Evolutionary conservation across 345 rosid species (phyloP).

Genomic region (Erysimum cheiranthoides): DNA sequence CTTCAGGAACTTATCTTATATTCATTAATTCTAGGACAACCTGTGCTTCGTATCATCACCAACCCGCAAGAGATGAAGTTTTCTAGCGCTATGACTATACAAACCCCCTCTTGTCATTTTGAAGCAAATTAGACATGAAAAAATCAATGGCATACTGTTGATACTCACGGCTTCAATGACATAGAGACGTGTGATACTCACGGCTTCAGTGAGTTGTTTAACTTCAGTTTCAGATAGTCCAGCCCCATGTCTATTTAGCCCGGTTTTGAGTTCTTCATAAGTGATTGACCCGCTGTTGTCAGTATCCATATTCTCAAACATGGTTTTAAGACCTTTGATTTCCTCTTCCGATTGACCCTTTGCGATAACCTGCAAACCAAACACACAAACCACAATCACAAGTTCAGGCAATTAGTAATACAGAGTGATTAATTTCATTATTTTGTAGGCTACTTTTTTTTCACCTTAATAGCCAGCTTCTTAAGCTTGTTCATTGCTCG

Average conservation of each 20-base stretch:
- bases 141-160: conserved; percentile 49
- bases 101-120: conserved; percentile 8
- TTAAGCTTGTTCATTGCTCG: conserved; percentile 86
- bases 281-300: conserved; percentile 80
- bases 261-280: conserved; percentile 70
- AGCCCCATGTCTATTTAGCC: conserved; percentile 70
- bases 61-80: not conserved
- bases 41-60: conserved; percentile 17
- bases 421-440: not conserved
- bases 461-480: conserved; percentile 94
- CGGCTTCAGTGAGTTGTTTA: conserved; percentile 84
- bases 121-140: conserved; percentile 17
- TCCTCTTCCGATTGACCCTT: conserved; percentile 70
- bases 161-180: no score
- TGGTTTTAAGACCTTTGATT: conserved; percentile 65
- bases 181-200: conserved; percentile 43
- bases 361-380: conserved; percentile 66
- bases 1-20: conserved; percentile 21
- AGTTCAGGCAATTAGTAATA: not conserved
- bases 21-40: conserved; percentile 24
- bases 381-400: not conserved
- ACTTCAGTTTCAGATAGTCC: conserved; percentile 75
- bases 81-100: conserved; percentile 20
- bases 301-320: conserved; percentile 73
- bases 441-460: not conserved